A percentile compares a stretch with the other conserved stretches of the same genome.
These are phyloP conservation scores for Gautieria morchelliformis DNA, from an alignment of 768 basidiomycete species.

Conservation along the genomic window DNA sequence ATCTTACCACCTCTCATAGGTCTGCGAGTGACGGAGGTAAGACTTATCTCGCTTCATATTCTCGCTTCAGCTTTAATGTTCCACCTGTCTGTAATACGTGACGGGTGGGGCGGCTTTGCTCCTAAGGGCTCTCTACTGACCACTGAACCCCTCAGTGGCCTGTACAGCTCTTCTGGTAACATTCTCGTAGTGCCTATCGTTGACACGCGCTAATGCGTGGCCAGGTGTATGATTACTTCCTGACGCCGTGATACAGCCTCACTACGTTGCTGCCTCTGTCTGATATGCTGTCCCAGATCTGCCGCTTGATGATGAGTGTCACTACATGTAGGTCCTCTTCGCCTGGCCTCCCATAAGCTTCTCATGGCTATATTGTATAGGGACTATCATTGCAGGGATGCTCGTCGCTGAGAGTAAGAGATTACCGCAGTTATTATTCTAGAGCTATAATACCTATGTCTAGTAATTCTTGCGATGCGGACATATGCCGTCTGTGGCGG, in stretches of 20 bases:
- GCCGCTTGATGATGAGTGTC: not conserved
- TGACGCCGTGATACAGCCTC: not conserved
- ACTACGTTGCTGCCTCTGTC: not conserved
- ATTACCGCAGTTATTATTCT: not conserved
- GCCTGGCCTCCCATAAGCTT: not conserved
- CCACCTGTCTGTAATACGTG: not conserved
- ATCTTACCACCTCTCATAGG: not conserved
- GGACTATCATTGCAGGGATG: not conserved
- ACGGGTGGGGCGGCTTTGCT: not conserved
- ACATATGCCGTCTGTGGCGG: constrained; percentile 5
- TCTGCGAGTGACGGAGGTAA: not conserved
- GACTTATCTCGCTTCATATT: too few relatives aligned
- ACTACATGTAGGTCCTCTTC: not conserved
- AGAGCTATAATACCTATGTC: not conserved
- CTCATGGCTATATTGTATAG: not conserved
- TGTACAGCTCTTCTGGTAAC: not conserved
- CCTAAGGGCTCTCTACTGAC: not conserved
- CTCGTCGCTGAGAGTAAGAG: not conserved
- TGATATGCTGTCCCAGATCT: not conserved
- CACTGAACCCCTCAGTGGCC: not conserved
- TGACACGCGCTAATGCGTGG: not conserved
- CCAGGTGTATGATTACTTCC: not conserved
- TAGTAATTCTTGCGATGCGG: constrained; percentile 1
- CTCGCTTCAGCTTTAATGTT: not conserved
- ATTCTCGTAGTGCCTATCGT: too few relatives aligned